These are phyloP conservation scores for Peziza echinospora DNA, from an alignment of 495 filamentous ascomycete genomes.

Conservation along the genomic window DNA sequence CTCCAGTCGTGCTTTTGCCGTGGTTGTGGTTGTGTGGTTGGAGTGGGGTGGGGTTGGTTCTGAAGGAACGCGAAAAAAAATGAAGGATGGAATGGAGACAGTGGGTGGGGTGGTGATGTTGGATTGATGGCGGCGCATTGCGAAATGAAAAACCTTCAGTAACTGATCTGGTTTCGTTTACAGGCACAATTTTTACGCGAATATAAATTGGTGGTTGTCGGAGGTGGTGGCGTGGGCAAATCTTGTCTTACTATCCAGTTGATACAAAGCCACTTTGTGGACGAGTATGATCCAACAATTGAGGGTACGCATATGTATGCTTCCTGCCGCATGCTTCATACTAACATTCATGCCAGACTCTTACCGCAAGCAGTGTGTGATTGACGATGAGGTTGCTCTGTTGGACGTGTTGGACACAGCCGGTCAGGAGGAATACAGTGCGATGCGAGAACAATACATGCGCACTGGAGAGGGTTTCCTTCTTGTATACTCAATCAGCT, in stretches of 20 bases:
- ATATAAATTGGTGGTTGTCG: conserved; percentile 96
- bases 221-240: conserved; percentile 95
- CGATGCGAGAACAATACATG: conserved; percentile 99
- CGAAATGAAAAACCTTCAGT: too few species aligned
- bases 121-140: too few species aligned
- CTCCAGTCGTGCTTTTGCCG: not conserved
- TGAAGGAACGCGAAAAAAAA: not conserved
- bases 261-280: conserved; percentile 96
- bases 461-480: conserved; percentile 96
- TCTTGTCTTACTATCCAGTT: conserved; percentile 98
- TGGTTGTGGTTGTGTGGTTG: not conserved
- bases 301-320: conserved; percentile 44
- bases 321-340: not conserved
- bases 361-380: conserved; percentile 97
- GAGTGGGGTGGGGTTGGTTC: not conserved
- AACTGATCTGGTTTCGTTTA: too few species aligned
- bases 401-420: conserved; percentile 96
- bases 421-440: conserved; percentile 96
- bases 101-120: too few species aligned
- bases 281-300: conserved; percentile 98
- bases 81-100: not conserved
- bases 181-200: conserved; percentile 71
- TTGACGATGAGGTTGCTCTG: conserved; percentile 92
- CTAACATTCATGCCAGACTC: conserved; percentile 41
- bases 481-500: conserved; percentile 94